These are phyloP conservation scores for Leishmania martiniquensis DNA, from an alignment of 208 protist species.

Conservation along the genomic window DNA sequence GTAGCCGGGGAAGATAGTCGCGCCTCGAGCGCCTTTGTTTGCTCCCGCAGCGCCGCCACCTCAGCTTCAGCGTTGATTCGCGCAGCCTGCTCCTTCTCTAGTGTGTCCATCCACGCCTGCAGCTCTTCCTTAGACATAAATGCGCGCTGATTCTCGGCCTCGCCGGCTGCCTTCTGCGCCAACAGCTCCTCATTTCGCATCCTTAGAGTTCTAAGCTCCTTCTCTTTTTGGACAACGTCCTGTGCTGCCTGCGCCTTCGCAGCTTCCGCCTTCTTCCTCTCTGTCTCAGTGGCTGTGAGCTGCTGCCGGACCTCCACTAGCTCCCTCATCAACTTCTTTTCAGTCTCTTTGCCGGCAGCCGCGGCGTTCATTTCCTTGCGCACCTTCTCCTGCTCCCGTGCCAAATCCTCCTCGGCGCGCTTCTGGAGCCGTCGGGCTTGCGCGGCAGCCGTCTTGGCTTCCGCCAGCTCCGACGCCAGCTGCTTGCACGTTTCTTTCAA, in stretches of 20 bases:
- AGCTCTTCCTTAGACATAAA: conserved; percentile 13
- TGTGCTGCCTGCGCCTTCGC: conserved; percentile 15
- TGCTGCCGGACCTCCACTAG: conserved; percentile 27
- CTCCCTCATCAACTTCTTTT: conserved; percentile 29
- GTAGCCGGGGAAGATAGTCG: background rate
- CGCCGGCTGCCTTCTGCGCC: conserved; percentile 24
- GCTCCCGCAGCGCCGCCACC: conserved; percentile 14
- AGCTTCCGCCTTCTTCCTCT: conserved; percentile 25
- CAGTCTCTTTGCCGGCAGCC: background rate
- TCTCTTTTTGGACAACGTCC: conserved; percentile 6
- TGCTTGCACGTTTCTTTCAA: conserved; percentile 29
- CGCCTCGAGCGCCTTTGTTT: conserved; percentile 15
- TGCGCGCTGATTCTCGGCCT: conserved; percentile 17
- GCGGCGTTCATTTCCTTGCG: conserved; percentile 13
- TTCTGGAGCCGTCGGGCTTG: conserved; percentile 31
- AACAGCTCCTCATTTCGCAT: conserved; percentile 17
- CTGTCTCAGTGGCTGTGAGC: conserved; percentile 14
- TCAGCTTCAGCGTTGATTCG: conserved; percentile 18
- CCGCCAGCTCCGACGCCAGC: conserved; percentile 37
- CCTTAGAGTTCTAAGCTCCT: conserved; percentile 22
- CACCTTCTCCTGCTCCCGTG: conserved; percentile 19
- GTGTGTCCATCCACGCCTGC: conserved; percentile 9
- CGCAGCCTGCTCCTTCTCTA: conserved; percentile 23
- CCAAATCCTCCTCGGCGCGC: conserved; percentile 39
- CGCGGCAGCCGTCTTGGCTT: conserved; percentile 39